Evolutionary conservation across 2,329 filamentous ascomycete species (phyloP).

Genomic region (Monosporascus sp.): DNA sequence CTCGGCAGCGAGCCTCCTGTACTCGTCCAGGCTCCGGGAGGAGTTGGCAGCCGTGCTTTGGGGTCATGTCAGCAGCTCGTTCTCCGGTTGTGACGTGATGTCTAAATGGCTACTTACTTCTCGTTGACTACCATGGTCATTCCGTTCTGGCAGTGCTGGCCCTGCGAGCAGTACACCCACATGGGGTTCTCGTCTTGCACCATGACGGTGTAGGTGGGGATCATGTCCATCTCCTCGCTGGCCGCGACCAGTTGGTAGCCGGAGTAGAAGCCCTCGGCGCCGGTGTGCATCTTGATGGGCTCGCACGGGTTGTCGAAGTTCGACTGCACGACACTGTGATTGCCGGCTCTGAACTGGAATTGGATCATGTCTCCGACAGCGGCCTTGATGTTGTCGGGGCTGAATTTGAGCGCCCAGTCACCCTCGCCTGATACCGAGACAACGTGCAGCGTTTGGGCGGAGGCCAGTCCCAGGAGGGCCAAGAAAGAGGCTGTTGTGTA

Average conservation of each 20-base stretch:
- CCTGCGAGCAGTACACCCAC: slow-evolving; percentile 76
- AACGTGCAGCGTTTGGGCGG: slow-evolving; percentile 46
- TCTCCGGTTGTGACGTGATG: slow-evolving; percentile 1
- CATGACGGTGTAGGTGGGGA: slow-evolving; percentile 65
- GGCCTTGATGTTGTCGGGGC: slow-evolving; percentile 60
- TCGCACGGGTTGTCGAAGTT: slow-evolving; percentile 66
- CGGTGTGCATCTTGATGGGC: slow-evolving; percentile 50
- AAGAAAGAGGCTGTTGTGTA: slow-evolving; percentile 42
- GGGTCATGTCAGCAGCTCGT: slow-evolving; percentile 3
- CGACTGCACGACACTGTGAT: slow-evolving; percentile 77
- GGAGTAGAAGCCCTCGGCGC: slow-evolving; percentile 57
- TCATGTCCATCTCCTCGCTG: slow-evolving; percentile 39
- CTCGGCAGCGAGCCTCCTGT: slow-evolving; percentile 34
- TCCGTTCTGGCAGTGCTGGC: slow-evolving; percentile 65
- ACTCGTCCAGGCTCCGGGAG: slow-evolving; percentile 44
- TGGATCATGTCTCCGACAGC: slow-evolving; percentile 58
- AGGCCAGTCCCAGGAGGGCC: slow-evolving; percentile 40
- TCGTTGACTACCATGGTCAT: slow-evolving; percentile 76
- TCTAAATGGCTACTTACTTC: slow-evolving; percentile 44
- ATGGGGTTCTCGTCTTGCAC: slow-evolving; percentile 65
- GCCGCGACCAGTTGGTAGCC: slow-evolving; percentile 60
- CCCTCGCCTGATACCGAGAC: slow-evolving; percentile 54
- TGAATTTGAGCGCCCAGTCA: slow-evolving; percentile 55
- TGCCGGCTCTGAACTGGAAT: slow-evolving; percentile 61
- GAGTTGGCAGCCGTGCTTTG: slow-evolving; percentile 44